These are phyloP conservation scores for Leishmania arabica DNA, from an alignment of 208 protist species.

Conservation along the genomic window DNA sequence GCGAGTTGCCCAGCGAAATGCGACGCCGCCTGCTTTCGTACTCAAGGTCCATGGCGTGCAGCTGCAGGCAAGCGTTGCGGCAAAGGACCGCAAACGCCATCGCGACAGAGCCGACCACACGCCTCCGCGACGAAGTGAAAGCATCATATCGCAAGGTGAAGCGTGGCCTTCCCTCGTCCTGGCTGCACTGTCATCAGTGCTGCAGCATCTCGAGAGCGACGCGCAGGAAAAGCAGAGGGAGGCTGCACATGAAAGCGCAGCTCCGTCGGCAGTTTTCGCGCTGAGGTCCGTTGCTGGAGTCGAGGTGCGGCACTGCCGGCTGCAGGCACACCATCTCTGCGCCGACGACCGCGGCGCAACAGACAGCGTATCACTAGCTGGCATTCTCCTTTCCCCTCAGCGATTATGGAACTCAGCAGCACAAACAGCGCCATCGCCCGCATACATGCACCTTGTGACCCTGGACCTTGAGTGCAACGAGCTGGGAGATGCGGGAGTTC, in stretches of 20 bases:
- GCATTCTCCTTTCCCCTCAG: slow-evolving; percentile 6
- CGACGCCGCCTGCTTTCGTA: neutral
- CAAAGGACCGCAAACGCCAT: neutral
- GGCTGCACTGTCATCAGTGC: neutral
- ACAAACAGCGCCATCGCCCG: neutral
- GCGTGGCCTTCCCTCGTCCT: slow-evolving; percentile 2
- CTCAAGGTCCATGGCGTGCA: neutral
- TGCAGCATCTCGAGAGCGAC: slow-evolving; percentile 2
- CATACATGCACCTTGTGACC: slow-evolving; percentile 11
- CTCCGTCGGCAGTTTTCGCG: neutral
- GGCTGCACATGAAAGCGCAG: too few species aligned
- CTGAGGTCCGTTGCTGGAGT: slow-evolving; percentile 3
- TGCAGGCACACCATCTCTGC: slow-evolving; percentile 21
- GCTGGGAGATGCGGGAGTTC: slow-evolving; percentile 29
- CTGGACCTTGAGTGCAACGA: slow-evolving; percentile 44
- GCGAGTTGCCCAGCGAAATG: neutral
- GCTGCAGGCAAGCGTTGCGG: neutral
- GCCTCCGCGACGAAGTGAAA: neutral
- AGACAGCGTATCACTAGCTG: neutral
- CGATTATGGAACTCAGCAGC: slow-evolving; percentile 3
- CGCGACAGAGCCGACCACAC: neutral
- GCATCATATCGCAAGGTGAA: neutral
- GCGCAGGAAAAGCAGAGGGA: neutral
- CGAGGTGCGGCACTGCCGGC: slow-evolving; percentile 24
- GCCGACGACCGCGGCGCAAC: neutral